phyloP scores from a whole-genome alignment of 176 grass and related monocot genomes.

The Zoysia japonica region DNA sequence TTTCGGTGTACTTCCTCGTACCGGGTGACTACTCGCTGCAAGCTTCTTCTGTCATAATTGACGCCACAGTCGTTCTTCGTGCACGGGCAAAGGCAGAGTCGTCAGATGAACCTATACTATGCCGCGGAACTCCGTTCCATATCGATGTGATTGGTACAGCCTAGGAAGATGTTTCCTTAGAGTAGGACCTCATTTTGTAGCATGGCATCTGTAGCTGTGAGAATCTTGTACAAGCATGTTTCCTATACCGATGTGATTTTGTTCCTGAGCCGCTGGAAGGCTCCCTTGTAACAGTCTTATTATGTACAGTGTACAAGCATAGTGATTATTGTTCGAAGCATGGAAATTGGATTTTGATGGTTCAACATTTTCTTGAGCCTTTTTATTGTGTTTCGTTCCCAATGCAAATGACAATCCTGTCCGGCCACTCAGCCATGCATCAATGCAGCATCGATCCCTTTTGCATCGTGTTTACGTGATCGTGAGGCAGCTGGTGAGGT shows the following conservation, averaged over 20 bases:
- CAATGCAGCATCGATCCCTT: background rate
- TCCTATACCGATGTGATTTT: constrained; percentile 26
- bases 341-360: background rate
- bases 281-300: constrained; percentile 28
- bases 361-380: background rate
- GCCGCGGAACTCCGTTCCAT: constrained; percentile 82
- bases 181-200: constrained; percentile 38
- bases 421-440: background rate
- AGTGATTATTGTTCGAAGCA: constrained; percentile 19
- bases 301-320: constrained; percentile 56
- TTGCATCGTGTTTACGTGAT: no score
- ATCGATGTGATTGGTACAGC: constrained; percentile 66
- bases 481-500: no score
- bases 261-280: constrained; percentile 35
- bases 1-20: constrained; percentile 91
- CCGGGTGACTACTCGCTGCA: constrained; percentile 88
- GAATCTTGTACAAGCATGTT: constrained; percentile 41
- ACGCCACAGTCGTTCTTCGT: constrained; percentile 80
- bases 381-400: background rate
- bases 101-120: constrained; percentile 82
- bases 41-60: constrained; percentile 74
- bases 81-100: constrained; percentile 76
- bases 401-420: background rate
- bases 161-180: constrained; percentile 40
- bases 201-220: constrained; percentile 28